These are phyloP conservation scores for Eucalyptus sp. DNA, from an alignment of 345 rosid genomes.

Conservation along the genomic window DNA sequence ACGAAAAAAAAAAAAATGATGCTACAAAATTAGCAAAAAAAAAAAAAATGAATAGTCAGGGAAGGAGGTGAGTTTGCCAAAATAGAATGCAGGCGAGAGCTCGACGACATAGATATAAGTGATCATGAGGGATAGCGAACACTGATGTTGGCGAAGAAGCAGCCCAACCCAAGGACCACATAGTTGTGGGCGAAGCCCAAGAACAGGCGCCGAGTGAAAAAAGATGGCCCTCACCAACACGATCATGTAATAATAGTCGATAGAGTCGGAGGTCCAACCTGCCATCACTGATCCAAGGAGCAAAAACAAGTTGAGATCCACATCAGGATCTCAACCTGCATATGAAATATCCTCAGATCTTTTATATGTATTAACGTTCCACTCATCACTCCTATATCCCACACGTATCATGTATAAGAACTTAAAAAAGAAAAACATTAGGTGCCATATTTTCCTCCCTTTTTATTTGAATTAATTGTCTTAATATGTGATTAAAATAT, in stretches of 20 bases:
- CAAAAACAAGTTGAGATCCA: conserved; percentile 54
- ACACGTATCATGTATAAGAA: not conserved
- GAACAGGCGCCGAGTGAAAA: conserved; percentile 70
- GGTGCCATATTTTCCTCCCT: not conserved
- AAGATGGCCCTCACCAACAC: conserved; percentile 66
- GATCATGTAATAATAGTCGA: conserved; percentile 72
- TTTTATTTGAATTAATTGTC: not conserved
- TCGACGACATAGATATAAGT: too few species aligned
- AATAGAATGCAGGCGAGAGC: not conserved
- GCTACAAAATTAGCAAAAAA: not conserved
- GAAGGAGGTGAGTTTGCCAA: too few species aligned
- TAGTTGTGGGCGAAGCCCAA: conserved; percentile 81
- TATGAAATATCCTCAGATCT: conserved; percentile 16
- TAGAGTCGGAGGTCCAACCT: conserved; percentile 71
- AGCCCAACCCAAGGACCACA: not conserved
- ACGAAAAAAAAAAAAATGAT: too few species aligned
- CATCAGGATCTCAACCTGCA: conserved; percentile 25
- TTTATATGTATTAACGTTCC: conserved; percentile 48
- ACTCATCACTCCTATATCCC: conserved; percentile 70
- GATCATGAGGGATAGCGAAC: not conserved
- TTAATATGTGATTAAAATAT: not conserved
- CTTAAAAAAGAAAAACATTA: not conserved
- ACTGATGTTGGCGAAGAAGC: not conserved
- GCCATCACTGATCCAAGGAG: conserved; percentile 68
- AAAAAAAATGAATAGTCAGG: not conserved